Evolutionary conservation across 495 filamentous ascomycete genomes (phyloP).

Genomic region (Tirmania nivea): DNA sequence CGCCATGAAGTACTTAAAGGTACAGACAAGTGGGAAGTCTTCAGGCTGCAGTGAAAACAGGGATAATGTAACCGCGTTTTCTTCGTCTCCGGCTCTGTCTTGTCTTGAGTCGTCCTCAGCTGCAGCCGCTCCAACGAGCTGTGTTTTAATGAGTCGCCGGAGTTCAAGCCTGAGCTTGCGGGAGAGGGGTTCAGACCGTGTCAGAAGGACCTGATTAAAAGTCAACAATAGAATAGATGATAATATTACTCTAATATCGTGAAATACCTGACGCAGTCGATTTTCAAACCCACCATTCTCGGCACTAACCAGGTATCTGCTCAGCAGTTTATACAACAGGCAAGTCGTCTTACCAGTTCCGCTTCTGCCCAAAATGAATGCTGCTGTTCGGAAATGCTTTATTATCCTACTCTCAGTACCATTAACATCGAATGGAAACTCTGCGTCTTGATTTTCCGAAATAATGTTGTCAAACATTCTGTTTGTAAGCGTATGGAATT

Average conservation of each 20-base stretch:
- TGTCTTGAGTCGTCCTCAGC: too few relatives aligned
- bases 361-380: conserved; percentile 25
- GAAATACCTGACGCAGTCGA: background rate
- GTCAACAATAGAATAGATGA: too few relatives aligned
- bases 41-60: too few relatives aligned
- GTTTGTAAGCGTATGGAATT: background rate
- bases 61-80: too few relatives aligned
- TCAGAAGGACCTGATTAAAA: conserved; percentile 20
- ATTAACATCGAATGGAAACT: conserved; percentile 26
- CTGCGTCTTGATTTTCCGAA: background rate
- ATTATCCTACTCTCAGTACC: conserved; percentile 21
- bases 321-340: conserved; percentile 23
- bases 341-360: conserved; percentile 29
- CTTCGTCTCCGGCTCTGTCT: too few relatives aligned
- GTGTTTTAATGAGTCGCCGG: conserved; percentile 17
- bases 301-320: conserved; percentile 10
- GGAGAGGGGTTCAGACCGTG: conserved; percentile 20
- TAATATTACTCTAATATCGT: background rate
- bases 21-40: background rate
- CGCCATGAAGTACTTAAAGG: background rate
- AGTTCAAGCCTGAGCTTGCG: conserved; percentile 20
- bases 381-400: conserved; percentile 18
- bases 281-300: background rate
- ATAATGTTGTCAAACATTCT: background rate
- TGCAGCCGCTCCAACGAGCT: background rate